phyloP scores from a whole-genome alignment of 31 red algal genomes.

The Asparagopsis taxiformis region DNA sequence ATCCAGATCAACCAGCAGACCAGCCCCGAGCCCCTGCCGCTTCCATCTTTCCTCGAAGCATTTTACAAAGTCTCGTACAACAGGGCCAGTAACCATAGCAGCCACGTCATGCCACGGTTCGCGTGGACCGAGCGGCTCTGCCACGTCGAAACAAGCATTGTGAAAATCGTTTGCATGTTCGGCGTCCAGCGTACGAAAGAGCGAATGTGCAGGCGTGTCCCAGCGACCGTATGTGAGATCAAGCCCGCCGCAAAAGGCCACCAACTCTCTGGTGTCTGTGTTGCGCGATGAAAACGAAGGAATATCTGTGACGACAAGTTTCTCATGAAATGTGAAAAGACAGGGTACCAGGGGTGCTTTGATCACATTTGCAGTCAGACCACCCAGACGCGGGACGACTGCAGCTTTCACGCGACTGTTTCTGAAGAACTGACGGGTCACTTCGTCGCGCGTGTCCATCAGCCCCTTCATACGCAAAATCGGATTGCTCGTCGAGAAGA shows the following conservation, averaged over 20 bases:
- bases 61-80: constrained; percentile 40
- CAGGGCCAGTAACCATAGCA: constrained; percentile 37
- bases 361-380: constrained; percentile 26
- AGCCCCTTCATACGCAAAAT: constrained; percentile 25
- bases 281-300: constrained; percentile 2
- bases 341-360: constrained; percentile 44
- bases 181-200: constrained; percentile 27
- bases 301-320: constrained; percentile 56
- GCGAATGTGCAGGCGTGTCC: constrained; percentile 56
- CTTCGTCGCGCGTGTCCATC: constrained; percentile 69
- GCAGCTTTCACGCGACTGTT: constrained; percentile 56
- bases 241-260: constrained; percentile 71
- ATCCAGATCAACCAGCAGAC: constrained; percentile 27
- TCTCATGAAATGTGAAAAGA: constrained; percentile 60
- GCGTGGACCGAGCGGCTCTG: constrained; percentile 35
- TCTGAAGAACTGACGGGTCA: constrained; percentile 51
- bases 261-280: constrained; percentile 26
- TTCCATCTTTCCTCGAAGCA: constrained; percentile 60
- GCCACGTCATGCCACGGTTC: constrained; percentile 77
- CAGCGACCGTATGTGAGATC: constrained; percentile 73
- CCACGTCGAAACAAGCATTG: constrained; percentile 56
- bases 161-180: constrained; percentile 58
- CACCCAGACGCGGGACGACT: constrained; percentile 52
- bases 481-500: constrained; percentile 51
- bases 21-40: constrained; percentile 30